Conservation (phyloP, 306 rosid genomes). For the Hylodesmum podocarpum region DNA sequence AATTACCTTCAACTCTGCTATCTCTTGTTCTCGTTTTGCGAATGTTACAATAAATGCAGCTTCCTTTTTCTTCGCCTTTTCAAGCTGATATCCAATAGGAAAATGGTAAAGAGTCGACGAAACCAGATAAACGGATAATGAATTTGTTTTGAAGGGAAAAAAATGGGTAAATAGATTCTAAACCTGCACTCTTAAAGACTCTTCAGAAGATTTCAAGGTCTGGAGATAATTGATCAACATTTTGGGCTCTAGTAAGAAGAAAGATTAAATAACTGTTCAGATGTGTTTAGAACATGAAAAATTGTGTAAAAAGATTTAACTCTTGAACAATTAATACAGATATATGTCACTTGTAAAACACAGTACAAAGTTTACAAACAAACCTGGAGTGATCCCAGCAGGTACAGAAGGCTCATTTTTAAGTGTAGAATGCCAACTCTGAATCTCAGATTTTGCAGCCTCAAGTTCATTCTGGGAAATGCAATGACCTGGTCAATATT, state of each 20-base stretch:
- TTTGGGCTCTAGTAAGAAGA: constrained; percentile 66
- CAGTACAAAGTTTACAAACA: constrained; percentile 37
- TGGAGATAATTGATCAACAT: constrained; percentile 70
- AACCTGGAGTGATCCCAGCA: constrained; percentile 75
- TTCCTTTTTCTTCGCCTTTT: constrained; percentile 91
- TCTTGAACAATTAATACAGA: constrained; percentile 9
- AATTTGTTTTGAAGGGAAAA: neutral
- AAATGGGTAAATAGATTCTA: constrained; percentile 8
- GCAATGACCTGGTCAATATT: constrained; percentile 15
- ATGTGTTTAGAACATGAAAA: constrained; percentile 1
- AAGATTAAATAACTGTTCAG: constrained; percentile 20
- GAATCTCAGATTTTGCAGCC: constrained; percentile 83
- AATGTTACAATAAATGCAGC: constrained; percentile 89
- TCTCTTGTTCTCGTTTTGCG: constrained; percentile 93
- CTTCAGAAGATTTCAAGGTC: constrained; percentile 82
- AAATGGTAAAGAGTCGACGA: constrained; percentile 8
- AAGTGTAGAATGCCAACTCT: constrained; percentile 80
- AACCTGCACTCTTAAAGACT: constrained; percentile 85
- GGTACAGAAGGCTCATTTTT: constrained; percentile 66
- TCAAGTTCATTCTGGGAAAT: constrained; percentile 70
- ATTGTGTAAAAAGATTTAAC: neutral
- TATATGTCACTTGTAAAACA: constrained; percentile 8
- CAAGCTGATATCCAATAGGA: constrained; percentile 67
- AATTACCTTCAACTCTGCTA: constrained; percentile 83
- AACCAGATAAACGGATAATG: constrained; percentile 15